A percentile compares a stretch with the other conserved stretches of the same genome.
phyloP scores from a whole-genome alignment of 345 rosid species.

The Laguncularia racemosa region DNA sequence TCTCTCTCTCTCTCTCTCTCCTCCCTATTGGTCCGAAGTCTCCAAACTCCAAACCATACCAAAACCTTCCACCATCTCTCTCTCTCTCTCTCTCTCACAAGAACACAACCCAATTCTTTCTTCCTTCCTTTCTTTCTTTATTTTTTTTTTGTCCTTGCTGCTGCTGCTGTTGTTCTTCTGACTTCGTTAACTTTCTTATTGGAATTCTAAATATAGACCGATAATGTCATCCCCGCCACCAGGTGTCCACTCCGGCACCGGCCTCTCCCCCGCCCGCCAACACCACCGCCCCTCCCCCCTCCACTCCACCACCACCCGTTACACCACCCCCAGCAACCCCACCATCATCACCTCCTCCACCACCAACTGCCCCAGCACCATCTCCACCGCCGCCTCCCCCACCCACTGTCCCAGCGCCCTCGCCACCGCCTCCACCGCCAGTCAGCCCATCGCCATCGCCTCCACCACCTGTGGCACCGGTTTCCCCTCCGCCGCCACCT shows the following conservation, averaged over 20 bases:
- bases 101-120: too few relatives aligned
- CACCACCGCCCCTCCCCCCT: conserved; percentile 24
- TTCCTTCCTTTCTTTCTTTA: too few relatives aligned
- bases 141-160: neutral
- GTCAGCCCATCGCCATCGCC: conserved; percentile 32
- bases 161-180: too few relatives aligned
- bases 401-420: conserved; percentile 22
- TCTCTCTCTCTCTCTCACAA: neutral
- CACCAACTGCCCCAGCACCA: conserved; percentile 24
- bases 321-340: conserved; percentile 32
- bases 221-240: conserved; percentile 44
- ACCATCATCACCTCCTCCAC: conserved; percentile 25
- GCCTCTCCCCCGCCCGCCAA: conserved; percentile 26
- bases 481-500: conserved; percentile 26
- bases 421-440: conserved; percentile 23
- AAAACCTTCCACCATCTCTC: neutral
- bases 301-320: conserved; percentile 19
- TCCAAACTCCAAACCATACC: too few relatives aligned
- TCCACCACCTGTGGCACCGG: conserved; percentile 29
- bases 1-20: too few relatives aligned
- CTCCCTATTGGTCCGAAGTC: too few relatives aligned
- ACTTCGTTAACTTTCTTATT: too few relatives aligned
- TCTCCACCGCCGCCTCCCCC: conserved; percentile 25
- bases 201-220: neutral
- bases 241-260: conserved; percentile 27